Evolutionary conservation across 1,284 basidiomycete genomes (phyloP).

Genomic region (Tilletia walkeri): DNA sequence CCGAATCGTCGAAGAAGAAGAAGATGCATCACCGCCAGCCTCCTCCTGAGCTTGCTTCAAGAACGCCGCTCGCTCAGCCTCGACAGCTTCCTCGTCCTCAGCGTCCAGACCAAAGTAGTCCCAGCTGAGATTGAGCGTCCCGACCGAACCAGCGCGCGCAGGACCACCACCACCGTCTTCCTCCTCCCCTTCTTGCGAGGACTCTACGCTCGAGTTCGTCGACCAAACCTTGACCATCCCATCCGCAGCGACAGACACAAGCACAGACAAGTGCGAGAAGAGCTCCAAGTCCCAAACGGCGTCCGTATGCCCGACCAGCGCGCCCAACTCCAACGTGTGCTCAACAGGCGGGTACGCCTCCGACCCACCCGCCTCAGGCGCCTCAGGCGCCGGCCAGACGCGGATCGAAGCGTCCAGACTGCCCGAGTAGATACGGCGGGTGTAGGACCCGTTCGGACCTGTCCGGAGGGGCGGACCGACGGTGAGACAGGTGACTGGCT

Average conservation of each 20-base stretch:
- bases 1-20: not conserved
- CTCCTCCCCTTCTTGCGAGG: not conserved
- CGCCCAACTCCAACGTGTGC: conserved; percentile 70
- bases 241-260: conserved; percentile 87
- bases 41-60: conserved; percentile 25
- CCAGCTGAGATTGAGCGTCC: conserved; percentile 66
- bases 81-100: conserved; percentile 37
- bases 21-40: too few relatives aligned
- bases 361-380: not conserved
- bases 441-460: too few relatives aligned
- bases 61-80: conserved; percentile 56
- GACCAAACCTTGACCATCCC: conserved; percentile 87
- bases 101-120: conserved; percentile 64
- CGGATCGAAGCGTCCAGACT: conserved; percentile 90
- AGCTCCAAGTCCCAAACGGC: conserved; percentile 87
- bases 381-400: conserved; percentile 70
- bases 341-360: conserved; percentile 84
- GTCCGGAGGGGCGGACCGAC: conserved; percentile 66
- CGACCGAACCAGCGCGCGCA: not conserved
- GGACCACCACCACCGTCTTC: not conserved
- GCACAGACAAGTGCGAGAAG: conserved; percentile 59
- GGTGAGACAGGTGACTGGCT: conserved; percentile 84
- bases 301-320: conserved; percentile 86
- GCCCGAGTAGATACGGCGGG: conserved; percentile 79
- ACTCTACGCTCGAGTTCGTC: conserved; percentile 55